A percentile compares a stretch with the other conserved stretches of the same genome.
Conservation (phyloP, 2,329 filamentous ascomycete genomes). For the Arthrobotrys musiformis region DNA sequence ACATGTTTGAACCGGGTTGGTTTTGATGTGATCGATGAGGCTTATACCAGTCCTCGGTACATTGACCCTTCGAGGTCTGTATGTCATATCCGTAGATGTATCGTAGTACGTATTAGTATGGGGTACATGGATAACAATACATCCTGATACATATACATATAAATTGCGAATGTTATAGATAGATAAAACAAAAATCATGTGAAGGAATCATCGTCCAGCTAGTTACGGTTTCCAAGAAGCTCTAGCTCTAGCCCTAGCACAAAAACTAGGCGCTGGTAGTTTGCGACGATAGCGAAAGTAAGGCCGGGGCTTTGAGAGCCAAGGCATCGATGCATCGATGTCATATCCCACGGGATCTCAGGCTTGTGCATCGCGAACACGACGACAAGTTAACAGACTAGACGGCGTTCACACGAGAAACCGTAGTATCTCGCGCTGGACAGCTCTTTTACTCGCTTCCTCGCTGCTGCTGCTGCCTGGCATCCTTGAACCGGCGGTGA, state of each 20-base stretch:
- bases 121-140: too few species aligned
- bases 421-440: constrained; percentile 9
- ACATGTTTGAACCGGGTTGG: too few species aligned
- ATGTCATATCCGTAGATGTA: not conserved
- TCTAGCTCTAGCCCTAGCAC: too few species aligned
- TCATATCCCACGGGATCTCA: constrained; percentile 34
- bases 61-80: not conserved
- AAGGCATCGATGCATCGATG: constrained; percentile 18
- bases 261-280: not conserved
- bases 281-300: not conserved
- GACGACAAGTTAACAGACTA: not conserved
- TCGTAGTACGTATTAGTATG: too few species aligned
- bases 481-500: constrained; percentile 9
- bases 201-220: not conserved
- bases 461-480: constrained; percentile 23
- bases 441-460: not conserved
- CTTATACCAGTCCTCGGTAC: not conserved
- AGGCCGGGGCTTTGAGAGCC: not conserved
- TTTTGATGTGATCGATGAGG: not conserved
- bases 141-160: too few species aligned
- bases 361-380: constrained; percentile 42
- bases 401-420: not conserved
- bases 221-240: too few species aligned
- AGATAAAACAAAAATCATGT: constrained; percentile 9
- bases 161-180: too few species aligned